Percentiles rank a stretch among this genome's conserved stretches.
Conservation (phyloP, 2,329 filamentous ascomycete genomes). For the Fusarium mangiferae region DNA sequence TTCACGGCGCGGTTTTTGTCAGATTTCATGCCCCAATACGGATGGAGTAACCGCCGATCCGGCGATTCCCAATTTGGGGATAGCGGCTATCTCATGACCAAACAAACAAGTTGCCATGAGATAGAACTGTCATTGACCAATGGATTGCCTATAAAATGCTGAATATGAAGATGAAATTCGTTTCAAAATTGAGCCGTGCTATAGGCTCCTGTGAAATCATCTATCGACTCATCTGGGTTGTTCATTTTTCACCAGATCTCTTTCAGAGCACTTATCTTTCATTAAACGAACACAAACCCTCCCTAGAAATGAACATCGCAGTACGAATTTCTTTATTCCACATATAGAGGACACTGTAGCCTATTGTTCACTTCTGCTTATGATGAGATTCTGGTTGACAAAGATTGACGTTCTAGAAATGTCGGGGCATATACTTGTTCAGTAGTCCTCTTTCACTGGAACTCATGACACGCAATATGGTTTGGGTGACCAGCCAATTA, state of each 20-base stretch:
- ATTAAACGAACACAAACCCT: neutral
- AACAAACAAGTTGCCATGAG: neutral
- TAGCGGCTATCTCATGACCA: neutral
- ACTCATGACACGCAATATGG: accelerated
- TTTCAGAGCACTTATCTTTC: too few relatives aligned
- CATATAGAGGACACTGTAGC: accelerated
- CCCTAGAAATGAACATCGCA: accelerated
- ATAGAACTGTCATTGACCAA: neutral
- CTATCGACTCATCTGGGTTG: too few relatives aligned
- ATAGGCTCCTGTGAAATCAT: accelerated
- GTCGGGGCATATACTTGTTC: neutral
- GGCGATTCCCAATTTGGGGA: neutral
- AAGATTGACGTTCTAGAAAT: accelerated
- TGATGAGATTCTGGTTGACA: accelerated
- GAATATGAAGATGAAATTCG: accelerated
- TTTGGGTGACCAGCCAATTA: accelerated
- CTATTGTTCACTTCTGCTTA: neutral
- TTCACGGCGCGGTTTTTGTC: neutral
- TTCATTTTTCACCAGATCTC: neutral
- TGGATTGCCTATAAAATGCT: neutral
- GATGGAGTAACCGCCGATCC: constrained; percentile 7
- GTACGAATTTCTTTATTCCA: accelerated
- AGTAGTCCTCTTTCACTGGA: neutral
- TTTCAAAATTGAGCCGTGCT: accelerated
- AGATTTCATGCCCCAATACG: neutral